Base-by-base conservation (phyloP, 768 basidiomycete species). In the Mycena kentingensis region DNA sequence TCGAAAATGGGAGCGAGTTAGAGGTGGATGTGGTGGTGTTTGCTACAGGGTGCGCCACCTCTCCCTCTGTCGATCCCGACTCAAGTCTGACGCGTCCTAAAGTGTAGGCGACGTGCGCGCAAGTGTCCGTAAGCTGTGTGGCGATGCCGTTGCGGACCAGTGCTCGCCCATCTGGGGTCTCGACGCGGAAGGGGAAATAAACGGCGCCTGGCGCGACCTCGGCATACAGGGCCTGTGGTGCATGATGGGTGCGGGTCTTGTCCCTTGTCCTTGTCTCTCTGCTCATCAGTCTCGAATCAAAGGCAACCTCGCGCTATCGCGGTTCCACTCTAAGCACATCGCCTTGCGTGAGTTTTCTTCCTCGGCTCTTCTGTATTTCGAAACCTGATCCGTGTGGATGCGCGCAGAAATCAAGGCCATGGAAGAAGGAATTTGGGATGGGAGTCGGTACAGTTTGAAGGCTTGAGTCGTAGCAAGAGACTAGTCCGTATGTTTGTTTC, bases 101-200 rank as follows among this genome's bases (percentile, higher is more conserved):
- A 84, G 80, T 1, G 74, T 75, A 52, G 77, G 77, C 4, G 73
- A 79, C 57, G 56, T 75, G 6, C 67, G 65, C 16, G 62, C 65
- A 12, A 65, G 71, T 4, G 59, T 81, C 21, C 63, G 63, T 44
- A 60, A 67, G 15, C 63, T 85, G 4, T 76, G 79, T 48, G 82
- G 79, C 0, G 65, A 75, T 3, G 73, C 76, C 16, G 63, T 80
- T 8, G 73, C 67, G 2, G 55, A 70, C 36, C 70, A 74, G 63
- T 68, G 83, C 51, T 73, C 77, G 48, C 70, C 74, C 18, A 64
- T 87, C 10, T 83, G 86, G 87, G 81, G 86, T 35, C 59, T 88
- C 51, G 76, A 85, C 64, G 65, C 72, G 32, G 83, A 90, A 68
- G 83, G 85, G 2, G 84, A 88, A 63, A 56, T 83, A 25, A 70